These are phyloP conservation scores for Trichoderma sp. DNA, from an alignment of 2,329 filamentous ascomycete genomes.

Conservation along the genomic window DNA sequence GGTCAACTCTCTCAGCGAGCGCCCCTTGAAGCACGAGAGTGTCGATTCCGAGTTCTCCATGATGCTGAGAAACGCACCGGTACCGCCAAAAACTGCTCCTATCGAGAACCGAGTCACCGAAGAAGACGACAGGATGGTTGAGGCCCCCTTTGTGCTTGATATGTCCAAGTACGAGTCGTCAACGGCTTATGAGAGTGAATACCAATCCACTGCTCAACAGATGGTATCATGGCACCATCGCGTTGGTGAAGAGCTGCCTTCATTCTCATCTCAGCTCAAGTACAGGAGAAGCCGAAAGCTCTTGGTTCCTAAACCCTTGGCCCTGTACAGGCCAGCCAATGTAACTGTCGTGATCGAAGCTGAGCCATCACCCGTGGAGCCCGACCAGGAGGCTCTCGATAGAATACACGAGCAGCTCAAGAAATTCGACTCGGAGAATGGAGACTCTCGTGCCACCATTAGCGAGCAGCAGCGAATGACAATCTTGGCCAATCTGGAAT, in stretches of 20 bases:
- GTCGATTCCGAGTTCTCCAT: constrained; percentile 7
- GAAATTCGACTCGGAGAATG: constrained; percentile 45
- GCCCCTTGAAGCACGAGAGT: constrained; percentile 13
- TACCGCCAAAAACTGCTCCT: background rate
- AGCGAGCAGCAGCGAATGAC: constrained; percentile 45
- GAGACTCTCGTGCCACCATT: constrained; percentile 32
- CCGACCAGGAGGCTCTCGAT: constrained; percentile 48
- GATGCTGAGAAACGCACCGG: background rate
- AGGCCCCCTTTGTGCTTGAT: constrained; percentile 48
- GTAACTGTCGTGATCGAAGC: constrained; percentile 46
- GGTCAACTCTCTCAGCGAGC: constrained; percentile 19
- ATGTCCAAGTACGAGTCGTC: constrained; percentile 22
- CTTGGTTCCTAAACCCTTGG: constrained; percentile 56
- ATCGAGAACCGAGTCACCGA: constrained; percentile 21
- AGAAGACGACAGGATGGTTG: constrained; percentile 27
- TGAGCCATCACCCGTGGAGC: constrained; percentile 53
- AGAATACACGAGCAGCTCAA: constrained; percentile 53
- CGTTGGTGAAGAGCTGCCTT: constrained; percentile 57
- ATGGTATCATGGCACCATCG: constrained; percentile 51
- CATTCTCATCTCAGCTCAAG: constrained; percentile 55
- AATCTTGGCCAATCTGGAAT: constrained; percentile 58
- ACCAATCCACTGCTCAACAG: constrained; percentile 21
- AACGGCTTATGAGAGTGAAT: background rate
- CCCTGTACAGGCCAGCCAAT: constrained; percentile 44
- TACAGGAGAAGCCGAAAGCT: constrained; percentile 48